These are phyloP conservation scores for Suillus placidus DNA, from an alignment of 768 basidiomycete species.

Conservation along the genomic window DNA sequence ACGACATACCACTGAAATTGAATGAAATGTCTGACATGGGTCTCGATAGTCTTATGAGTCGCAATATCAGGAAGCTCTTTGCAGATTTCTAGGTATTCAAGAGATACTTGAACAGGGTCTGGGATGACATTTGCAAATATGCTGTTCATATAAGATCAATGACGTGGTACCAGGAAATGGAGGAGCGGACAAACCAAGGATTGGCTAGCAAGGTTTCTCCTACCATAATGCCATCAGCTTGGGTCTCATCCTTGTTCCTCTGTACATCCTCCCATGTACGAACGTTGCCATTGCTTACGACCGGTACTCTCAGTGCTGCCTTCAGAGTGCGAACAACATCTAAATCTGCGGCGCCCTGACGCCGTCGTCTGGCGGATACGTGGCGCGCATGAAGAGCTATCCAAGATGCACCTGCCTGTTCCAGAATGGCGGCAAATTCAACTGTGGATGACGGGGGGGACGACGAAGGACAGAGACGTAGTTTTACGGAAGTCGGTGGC, in stretches of 20 bases:
- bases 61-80: conserved; percentile 51
- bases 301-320: conserved; percentile 51
- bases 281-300: conserved; percentile 83
- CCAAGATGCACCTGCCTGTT: conserved; percentile 70
- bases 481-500: conserved; percentile 68
- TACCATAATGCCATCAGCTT: conserved; percentile 79
- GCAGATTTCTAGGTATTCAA: conserved; percentile 72
- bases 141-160: conserved; percentile 36
- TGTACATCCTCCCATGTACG: conserved; percentile 57
- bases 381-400: conserved; percentile 75
- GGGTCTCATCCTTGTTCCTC: conserved; percentile 54
- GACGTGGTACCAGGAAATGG: background rate
- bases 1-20: conserved; percentile 64
- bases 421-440: conserved; percentile 57
- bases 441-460: conserved; percentile 50
- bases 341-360: conserved; percentile 74
- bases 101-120: conserved; percentile 65
- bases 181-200: conserved; percentile 55
- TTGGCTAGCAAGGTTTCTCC: conserved; percentile 77
- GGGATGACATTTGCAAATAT: conserved; percentile 57
- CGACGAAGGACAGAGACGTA: conserved; percentile 54
- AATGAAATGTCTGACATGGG: conserved; percentile 69
- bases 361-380: conserved; percentile 67
- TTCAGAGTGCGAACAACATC: conserved; percentile 59
- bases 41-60: conserved; percentile 52